Evolutionary conservation across 306 rosid genomes (phyloP), one percentile per base, ranked within the genome.

Genomic region (Bauhinia variegata): DNA sequence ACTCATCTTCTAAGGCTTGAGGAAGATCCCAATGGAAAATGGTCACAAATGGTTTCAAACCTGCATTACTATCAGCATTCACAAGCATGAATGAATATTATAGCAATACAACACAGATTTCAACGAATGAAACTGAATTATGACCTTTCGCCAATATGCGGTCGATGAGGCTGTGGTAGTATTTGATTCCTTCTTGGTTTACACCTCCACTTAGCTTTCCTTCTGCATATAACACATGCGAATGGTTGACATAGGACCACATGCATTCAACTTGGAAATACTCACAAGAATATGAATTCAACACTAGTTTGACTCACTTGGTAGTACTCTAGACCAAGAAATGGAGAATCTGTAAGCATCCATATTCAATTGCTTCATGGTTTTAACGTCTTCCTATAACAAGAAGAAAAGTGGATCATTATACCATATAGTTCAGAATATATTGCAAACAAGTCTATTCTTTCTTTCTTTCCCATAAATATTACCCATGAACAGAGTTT

Each of bases 21-120:
- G 97, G 93, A 69, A 77, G 72, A 67, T 91, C 96, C 89, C 88
- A 91, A 28, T 89, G 91, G 28, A 88, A 86, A 30, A 91, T 30
- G 7, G 97, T 88, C 33, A 74, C 85, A 79, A 48, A 88, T 16
- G 87, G 84, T 19, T 67, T 15, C 1, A 84, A 0, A n/a, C 84
- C 89, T 80, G 4, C 5, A 48, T 16, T 23, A 23, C 1, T 23
- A 23, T 23, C 28, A 23, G 28, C 28, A 23, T 23, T 23, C 28
- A 23, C 2, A 1, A 23, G 28, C 28, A 23, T 23, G 28, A 23
- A 23, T 23, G 28, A 23, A 23, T 23, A 23, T 23, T 2, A 23
- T 23, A 23, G 28, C 2, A 23, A 23, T 23, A 2, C 28, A 23
- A 23, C 28, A 23, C 28, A 23, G 15, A 5, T 17, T 3, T 5